Base-by-base conservation (phyloP, 352 stramenopile species). In the Phytophthora boehmeriae region DNA sequence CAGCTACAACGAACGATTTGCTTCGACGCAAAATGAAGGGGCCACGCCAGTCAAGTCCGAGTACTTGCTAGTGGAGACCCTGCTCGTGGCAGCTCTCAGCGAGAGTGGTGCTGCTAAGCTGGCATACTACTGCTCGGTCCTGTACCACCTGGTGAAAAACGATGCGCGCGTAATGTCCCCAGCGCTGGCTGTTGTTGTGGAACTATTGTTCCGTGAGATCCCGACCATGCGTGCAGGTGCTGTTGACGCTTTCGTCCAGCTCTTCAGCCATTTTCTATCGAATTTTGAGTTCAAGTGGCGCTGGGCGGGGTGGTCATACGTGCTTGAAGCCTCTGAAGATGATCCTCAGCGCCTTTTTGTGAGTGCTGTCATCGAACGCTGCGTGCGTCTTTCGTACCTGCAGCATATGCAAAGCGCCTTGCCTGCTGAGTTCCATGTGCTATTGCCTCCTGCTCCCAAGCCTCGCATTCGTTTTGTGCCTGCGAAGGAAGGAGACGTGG, bases 271-370 rank as follows among this genome's bases (percentile, higher is more conserved):
- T 54, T 96, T 96, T 51, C 38, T 96, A 32, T 92, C 85, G 2
- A 96, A 96, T 42, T 96, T 93, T 43, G 87, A 96, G 56, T 96
- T 80, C 61, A 96, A 96, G 61, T 96, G 87, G 87, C 73, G 77
- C 5, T 96, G 85, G 85, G 65, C 76, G 0, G 81, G 81, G 22
- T 96, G 87, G 87, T 66, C 78, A 1, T 80, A 93, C 44, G 83
- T 96, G 14, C 61, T 94, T 20, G 85, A 93, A 51, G 86, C 85
- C 0, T 72, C 76, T 16, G 85, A 93, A 25, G 87, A 96, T 49
- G 85, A 94, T 46, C 67, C 82, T 17, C 87, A 96, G 67, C 85
- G 87, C 4, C 68, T 96, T 2, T 96, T 94, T 59, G 83, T 96
- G 11, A 92, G 84, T 44, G 76, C 83, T 16, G 87, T 96, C 14